Percentiles rank a stretch among this genome's conserved stretches.
Conservation (phyloP, 768 basidiomycete genomes). For the Sarcodon aspratus region DNA sequence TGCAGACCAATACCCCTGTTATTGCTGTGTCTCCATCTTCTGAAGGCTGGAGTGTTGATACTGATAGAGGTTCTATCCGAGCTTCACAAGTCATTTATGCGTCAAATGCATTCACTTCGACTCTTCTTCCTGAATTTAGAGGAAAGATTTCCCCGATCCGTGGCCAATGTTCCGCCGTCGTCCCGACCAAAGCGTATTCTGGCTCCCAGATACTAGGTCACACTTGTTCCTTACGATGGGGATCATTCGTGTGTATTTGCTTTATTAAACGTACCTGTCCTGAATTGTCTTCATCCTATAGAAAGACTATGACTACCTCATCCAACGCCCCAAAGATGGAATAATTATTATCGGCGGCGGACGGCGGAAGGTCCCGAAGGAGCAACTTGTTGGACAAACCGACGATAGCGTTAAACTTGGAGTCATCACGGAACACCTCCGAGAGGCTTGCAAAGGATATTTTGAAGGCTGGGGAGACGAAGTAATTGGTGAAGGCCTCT, state of each 20-base stretch:
- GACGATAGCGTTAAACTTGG: constrained; percentile 10
- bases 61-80: constrained; percentile 21
- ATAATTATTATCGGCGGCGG: constrained; percentile 14
- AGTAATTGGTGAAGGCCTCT: constrained; percentile 10
- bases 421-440: constrained; percentile 14
- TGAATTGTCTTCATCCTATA: not conserved
- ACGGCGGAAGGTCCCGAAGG: constrained; percentile 6
- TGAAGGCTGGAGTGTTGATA: constrained; percentile 16
- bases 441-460: constrained; percentile 9
- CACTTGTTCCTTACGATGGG: constrained; percentile 12
- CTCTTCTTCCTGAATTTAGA: constrained; percentile 20
- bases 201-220: constrained; percentile 10
- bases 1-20: constrained; percentile 18
- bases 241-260: not conserved
- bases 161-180: constrained; percentile 12
- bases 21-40: constrained; percentile 1
- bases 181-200: constrained; percentile 12
- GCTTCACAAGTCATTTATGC: constrained; percentile 28
- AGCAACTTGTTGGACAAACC: constrained; percentile 10
- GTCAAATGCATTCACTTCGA: constrained; percentile 34
- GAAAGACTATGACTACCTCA: constrained; percentile 11
- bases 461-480: constrained; percentile 17
- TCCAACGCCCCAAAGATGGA: constrained; percentile 15
- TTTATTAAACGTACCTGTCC: not conserved
- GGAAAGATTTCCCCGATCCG: constrained; percentile 15